Evolutionary conservation across 805 yeast genomes (phyloP), one percentile per base, ranked within the genome.

Genomic region (Barnettozyma salicaria): DNA sequence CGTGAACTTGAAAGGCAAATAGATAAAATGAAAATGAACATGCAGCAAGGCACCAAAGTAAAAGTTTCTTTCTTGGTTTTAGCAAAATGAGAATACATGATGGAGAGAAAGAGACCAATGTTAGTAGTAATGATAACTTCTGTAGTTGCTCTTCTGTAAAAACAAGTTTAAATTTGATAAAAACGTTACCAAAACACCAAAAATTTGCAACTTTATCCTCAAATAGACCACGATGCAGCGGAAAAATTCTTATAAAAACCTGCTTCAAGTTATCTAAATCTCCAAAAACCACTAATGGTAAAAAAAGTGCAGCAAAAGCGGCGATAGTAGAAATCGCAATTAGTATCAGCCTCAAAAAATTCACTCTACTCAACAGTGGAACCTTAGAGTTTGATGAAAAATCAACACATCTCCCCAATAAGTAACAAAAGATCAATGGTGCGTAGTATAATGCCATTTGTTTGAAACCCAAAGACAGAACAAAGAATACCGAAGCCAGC

Each of bases 201-300:
- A 92, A 82, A 55, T 89, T 92, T 27, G 96, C 96, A 12, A 92
- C 97, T 57, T 92, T 92, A 56, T 92, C 97, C 58, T 92, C 98
- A 70, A 94, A 92, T 7, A 92, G 69, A 1, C 98, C 98, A 55
- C 97, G 72, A 30, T 78, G 74, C 48, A 92, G 90, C 1, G 99
- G 98, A 58, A 92, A 92, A 21, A 90, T 80, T 44, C 97, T 72
- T 29, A 84, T 94, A 19, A 59, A 45, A 1, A 81, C 55, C 48
- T 78, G 80, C 4, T 54, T 40, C 2, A 72, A 42, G 26, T 63
- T 66, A 2, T 48, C 41, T 2, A 59, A 13, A 11, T 68, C 68
- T 6, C 74, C 74, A 41, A 57, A 52, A 3, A 74, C 27, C 13
- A 76, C 60, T 32, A 87, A 70, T 4, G 97, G 97, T 1, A 64